Conservation (phyloP, 805 yeast genomes). For the Wickerhamiella alocasiicola region DNA sequence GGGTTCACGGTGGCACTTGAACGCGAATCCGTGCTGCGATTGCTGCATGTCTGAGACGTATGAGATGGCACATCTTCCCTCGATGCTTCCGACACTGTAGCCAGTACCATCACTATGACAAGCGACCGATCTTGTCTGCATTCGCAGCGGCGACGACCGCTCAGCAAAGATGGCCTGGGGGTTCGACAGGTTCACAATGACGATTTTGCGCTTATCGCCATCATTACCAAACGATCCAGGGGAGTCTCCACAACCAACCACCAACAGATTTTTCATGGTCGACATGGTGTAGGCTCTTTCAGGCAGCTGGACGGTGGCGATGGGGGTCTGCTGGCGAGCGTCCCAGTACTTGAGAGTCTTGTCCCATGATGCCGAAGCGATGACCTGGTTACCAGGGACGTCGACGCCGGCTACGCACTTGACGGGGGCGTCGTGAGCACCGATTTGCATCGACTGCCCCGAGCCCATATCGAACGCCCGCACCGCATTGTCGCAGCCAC, state of each 20-base stretch:
- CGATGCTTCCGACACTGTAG: conserved; percentile 83
- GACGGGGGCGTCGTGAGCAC: conserved; percentile 75
- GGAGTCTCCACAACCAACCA: conserved; percentile 92
- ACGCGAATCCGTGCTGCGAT: conserved; percentile 66
- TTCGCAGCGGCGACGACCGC: conserved; percentile 64
- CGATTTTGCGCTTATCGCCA: conserved; percentile 68
- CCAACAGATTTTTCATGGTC: conserved; percentile 62
- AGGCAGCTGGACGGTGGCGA: conserved; percentile 70
- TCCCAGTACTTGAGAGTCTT: conserved; percentile 94
- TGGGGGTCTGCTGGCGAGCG: conserved; percentile 62
- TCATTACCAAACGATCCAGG: no score
- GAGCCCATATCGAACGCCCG: conserved; percentile 68
- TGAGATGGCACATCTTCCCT: conserved; percentile 91
- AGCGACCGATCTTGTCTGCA: conserved; percentile 71
- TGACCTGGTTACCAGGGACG: conserved; percentile 58
- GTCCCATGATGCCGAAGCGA: conserved; percentile 95
- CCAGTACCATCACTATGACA: conserved; percentile 92
- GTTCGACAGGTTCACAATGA: conserved; percentile 57
- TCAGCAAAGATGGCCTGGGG: conserved; percentile 76
- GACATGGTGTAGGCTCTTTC: conserved; percentile 91
- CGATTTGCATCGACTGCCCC: conserved; percentile 75
- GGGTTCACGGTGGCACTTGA: conserved; percentile 83
- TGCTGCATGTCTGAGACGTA: conserved; percentile 55
- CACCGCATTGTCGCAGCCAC: conserved; percentile 85
- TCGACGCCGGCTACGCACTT: conserved; percentile 61